These are phyloP conservation scores for Didymella keratinophila DNA, from an alignment of 2,329 filamentous ascomycete genomes.

Conservation along the genomic window DNA sequence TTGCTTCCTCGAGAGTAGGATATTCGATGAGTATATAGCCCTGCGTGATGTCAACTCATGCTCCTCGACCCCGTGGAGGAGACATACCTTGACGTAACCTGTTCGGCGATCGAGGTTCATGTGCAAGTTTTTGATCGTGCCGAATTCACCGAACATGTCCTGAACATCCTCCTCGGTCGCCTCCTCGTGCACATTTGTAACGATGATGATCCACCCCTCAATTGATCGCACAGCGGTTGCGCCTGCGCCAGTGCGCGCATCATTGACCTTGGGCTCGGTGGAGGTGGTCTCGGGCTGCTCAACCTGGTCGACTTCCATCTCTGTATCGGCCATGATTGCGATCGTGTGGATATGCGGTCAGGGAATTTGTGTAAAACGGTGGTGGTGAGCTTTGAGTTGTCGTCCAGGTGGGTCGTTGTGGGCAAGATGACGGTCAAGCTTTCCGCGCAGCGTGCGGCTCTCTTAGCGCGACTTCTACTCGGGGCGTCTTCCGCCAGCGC, in stretches of 20 bases:
- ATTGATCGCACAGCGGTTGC: constrained; percentile 85
- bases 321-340: constrained; percentile 53
- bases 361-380: constrained; percentile 8
- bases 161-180: constrained; percentile 83
- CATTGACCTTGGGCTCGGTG: constrained; percentile 61
- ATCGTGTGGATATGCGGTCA: constrained; percentile 2
- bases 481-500: not conserved
- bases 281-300: constrained; percentile 43
- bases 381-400: constrained; percentile 15
- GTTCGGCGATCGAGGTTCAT: constrained; percentile 82
- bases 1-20: constrained; percentile 77
- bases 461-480: constrained; percentile 2
- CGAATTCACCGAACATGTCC: constrained; percentile 83
- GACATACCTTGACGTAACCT: constrained; percentile 80
- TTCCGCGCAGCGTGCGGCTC: constrained; percentile 17
- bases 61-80: not conserved
- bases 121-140: constrained; percentile 87
- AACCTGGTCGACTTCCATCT: constrained; percentile 56
- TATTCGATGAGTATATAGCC: constrained; percentile 89
- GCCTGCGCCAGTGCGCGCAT: constrained; percentile 75
- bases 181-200: constrained; percentile 88
- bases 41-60: constrained; percentile 53
- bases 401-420: constrained; percentile 16
- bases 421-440: constrained; percentile 20
- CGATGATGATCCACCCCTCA: constrained; percentile 88